These are phyloP conservation scores for Grosmannia penicillata DNA, from an alignment of 2,329 filamentous ascomycete species.

Conservation along the genomic window DNA sequence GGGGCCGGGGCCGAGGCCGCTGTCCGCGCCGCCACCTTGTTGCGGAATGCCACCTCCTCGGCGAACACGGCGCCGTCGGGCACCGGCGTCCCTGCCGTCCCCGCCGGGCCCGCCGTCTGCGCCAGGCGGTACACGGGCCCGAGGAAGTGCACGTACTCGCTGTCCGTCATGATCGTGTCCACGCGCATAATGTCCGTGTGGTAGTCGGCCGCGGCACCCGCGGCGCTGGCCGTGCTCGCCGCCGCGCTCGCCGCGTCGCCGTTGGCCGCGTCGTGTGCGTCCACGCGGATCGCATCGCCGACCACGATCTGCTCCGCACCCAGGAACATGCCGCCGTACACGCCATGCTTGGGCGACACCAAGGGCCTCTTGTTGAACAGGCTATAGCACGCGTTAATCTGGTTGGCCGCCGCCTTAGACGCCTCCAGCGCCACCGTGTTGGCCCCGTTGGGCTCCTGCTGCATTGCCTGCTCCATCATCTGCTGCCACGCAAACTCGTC, in stretches of 20 bases:
- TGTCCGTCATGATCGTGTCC: constrained; percentile 12
- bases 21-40: not conserved
- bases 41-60: constrained; percentile 14
- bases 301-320: constrained; percentile 21
- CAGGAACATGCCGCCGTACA: constrained; percentile 19
- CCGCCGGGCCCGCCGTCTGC: constrained; percentile 1
- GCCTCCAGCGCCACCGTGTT: constrained; percentile 19
- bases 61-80: constrained; percentile 13
- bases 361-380: constrained; percentile 16
- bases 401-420: constrained; percentile 21
- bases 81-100: constrained; percentile 4
- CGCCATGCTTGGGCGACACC: constrained; percentile 8
- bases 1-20: not conserved
- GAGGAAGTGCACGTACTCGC: constrained; percentile 12
- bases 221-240: constrained; percentile 59
- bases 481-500: constrained; percentile 16
- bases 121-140: constrained; percentile 16
- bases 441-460: no score
- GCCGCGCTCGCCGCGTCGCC: constrained; percentile 33
- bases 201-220: constrained; percentile 51
- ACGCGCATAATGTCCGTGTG: constrained; percentile 16
- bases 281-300: constrained; percentile 19
- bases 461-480: constrained; percentile 10
- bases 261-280: constrained; percentile 4
- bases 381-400: constrained; percentile 20